These are phyloP conservation scores for Thermomyces lanuginosus DNA, from an alignment of 2,329 filamentous ascomycete species.

Conservation along the genomic window DNA sequence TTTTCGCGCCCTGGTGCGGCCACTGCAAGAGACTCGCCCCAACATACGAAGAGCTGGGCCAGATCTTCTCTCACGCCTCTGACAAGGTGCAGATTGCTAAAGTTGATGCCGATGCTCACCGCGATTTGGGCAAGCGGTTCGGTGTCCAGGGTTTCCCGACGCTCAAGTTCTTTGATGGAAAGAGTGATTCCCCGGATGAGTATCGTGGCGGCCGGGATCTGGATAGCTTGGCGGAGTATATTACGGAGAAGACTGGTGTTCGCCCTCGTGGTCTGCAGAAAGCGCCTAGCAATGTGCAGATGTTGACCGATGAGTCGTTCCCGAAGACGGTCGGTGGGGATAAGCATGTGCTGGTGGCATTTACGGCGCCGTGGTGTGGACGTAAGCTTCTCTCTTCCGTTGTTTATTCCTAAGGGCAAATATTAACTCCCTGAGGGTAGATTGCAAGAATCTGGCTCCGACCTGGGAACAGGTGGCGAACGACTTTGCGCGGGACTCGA, in stretches of 20 bases:
- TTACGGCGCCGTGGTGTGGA: constrained; percentile 96
- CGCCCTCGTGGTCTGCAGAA: constrained; percentile 50
- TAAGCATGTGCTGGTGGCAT: constrained; percentile 84
- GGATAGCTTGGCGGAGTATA: constrained; percentile 65
- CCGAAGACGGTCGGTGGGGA: constrained; percentile 61
- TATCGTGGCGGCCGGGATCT: constrained; percentile 79
- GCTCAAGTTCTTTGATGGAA: constrained; percentile 93
- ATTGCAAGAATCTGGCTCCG: constrained; percentile 91
- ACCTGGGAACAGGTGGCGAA: constrained; percentile 74
- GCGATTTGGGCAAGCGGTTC: constrained; percentile 66
- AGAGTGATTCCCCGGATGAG: constrained; percentile 67
- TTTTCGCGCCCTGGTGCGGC: constrained; percentile 97
- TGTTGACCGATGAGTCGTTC: constrained; percentile 68
- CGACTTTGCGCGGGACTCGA: constrained; percentile 61
- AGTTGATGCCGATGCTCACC: constrained; percentile 86
- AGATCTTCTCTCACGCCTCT: constrained; percentile 54
- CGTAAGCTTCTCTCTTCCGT: constrained; percentile 43
- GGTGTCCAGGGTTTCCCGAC: constrained; percentile 92
- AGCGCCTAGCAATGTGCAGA: constrained; percentile 57
- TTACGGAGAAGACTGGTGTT: constrained; percentile 72
- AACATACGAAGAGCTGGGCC: constrained; percentile 78
- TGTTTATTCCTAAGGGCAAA: constrained; percentile 2
- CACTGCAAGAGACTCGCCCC: constrained; percentile 98
- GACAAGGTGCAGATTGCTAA: constrained; percentile 77
- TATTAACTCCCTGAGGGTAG: constrained; percentile 31